Conservation (phyloP, 176 grass and related monocot species). For the bread wheat (Triticum aestivum) region DNA sequence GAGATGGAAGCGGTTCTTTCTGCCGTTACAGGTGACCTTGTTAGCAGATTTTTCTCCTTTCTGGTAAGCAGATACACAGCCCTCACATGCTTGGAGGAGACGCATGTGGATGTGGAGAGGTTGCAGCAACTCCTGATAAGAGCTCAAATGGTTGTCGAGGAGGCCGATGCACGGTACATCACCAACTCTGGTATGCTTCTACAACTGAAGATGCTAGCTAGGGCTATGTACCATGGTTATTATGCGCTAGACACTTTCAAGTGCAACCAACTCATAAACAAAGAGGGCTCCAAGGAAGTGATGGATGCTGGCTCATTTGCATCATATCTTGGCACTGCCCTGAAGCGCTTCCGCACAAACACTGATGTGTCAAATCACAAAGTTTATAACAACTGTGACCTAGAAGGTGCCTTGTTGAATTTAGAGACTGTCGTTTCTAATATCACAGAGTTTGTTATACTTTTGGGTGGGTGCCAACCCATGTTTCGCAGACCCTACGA, state of each 20-base stretch:
- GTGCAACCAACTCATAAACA: neutral
- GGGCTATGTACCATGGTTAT: neutral
- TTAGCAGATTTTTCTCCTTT: slow-evolving; percentile 1
- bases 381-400: neutral
- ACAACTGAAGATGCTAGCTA: neutral
- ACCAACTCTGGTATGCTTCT: slow-evolving; percentile 17
- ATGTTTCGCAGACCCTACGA: neutral
- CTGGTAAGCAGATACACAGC: neutral
- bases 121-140: neutral
- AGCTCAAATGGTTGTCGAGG: neutral
- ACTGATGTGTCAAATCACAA: neutral
- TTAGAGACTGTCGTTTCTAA: neutral
- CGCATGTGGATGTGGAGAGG: neutral
- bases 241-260: neutral
- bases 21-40: neutral
- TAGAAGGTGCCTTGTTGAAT: neutral
- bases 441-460: neutral
- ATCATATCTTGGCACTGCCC: neutral
- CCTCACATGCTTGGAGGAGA: neutral
- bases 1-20: neutral
- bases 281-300: neutral
- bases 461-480: neutral
- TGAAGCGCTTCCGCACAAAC: neutral
- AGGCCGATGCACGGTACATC: neutral
- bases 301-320: neutral